These are phyloP conservation scores for Cutaneotrichosporon cutaneum DNA, from an alignment of 1,284 basidiomycete species.

Conservation along the genomic window DNA sequence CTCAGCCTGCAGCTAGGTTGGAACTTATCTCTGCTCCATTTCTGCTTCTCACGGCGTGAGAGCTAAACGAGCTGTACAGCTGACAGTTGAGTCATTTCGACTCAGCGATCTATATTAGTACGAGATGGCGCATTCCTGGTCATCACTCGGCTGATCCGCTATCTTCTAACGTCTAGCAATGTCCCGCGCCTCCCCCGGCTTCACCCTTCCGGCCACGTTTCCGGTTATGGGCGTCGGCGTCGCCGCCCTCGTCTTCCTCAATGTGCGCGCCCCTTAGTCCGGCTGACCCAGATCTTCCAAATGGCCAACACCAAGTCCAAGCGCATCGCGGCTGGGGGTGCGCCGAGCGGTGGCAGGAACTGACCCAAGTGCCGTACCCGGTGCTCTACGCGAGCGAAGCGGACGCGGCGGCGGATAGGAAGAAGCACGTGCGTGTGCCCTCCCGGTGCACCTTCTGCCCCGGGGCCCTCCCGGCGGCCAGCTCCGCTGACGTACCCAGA, in stretches of 20 bases:
- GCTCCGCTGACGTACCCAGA: no score
- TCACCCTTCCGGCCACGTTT: constrained; percentile 34
- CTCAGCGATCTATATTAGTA: no score
- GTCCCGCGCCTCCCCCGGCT: background rate
- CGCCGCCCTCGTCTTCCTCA: constrained; percentile 27
- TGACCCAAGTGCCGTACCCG: constrained; percentile 37
- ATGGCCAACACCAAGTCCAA: background rate
- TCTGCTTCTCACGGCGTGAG: background rate
- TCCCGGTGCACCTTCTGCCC: no score
- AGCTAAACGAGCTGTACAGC: no score
- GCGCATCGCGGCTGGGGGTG: background rate
- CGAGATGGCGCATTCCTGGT: no score
- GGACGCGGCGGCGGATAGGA: constrained; percentile 40
- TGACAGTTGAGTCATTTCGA: no score
- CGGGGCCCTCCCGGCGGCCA: no score
- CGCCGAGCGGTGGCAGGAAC: background rate
- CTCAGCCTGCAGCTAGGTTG: no score
- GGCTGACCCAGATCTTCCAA: background rate
- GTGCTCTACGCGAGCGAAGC: constrained; percentile 39
- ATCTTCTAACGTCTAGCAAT: background rate
- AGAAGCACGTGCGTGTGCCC: constrained; percentile 34
- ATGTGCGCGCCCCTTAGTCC: constrained; percentile 25
- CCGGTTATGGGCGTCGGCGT: constrained; percentile 43
- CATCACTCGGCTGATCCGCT: no score
- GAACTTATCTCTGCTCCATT: background rate